Conservation (phyloP, 169 alveolate species). For the Theileria annulata region DNA sequence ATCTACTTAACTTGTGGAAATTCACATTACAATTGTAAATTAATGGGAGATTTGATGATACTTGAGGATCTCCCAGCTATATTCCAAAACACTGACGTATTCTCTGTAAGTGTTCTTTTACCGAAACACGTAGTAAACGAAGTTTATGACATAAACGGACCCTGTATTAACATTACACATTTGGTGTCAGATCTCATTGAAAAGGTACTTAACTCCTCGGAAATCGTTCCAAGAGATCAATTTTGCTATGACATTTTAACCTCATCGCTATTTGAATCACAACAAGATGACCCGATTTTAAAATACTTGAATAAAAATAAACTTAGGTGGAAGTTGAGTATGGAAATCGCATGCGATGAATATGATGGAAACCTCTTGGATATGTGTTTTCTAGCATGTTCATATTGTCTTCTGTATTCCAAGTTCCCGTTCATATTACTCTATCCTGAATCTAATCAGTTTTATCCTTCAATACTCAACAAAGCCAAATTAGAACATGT, state of each 20-base stretch:
- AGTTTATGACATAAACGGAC: constrained; percentile 55
- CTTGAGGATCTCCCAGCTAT: not conserved
- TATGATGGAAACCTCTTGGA: constrained; percentile 64
- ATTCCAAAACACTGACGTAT: not conserved
- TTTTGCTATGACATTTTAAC: constrained; percentile 26
- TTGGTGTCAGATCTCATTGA: constrained; percentile 34
- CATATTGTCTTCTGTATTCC: constrained; percentile 32
- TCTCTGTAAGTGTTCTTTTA: constrained; percentile 30
- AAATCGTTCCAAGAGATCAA: constrained; percentile 41
- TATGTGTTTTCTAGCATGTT: constrained; percentile 30
- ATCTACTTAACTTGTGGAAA: constrained; percentile 37
- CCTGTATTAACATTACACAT: constrained; percentile 48
- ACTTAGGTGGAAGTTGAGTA: constrained; percentile 49
- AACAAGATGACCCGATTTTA: not conserved
- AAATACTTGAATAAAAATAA: constrained; percentile 3
- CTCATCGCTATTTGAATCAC: not conserved
- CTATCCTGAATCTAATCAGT: constrained; percentile 5
- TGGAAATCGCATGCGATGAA: constrained; percentile 41
- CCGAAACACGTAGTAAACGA: constrained; percentile 57
- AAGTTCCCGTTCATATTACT: constrained; percentile 36
- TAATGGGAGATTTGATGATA: constrained; percentile 19
- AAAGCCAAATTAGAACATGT: not conserved
- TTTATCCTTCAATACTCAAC: not conserved
- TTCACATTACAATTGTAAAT: constrained; percentile 44
- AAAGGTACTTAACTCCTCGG: constrained; percentile 30